These are phyloP conservation scores for Boeremia lycopersici DNA, from an alignment of 2,329 filamentous ascomycete species.

Conservation along the genomic window DNA sequence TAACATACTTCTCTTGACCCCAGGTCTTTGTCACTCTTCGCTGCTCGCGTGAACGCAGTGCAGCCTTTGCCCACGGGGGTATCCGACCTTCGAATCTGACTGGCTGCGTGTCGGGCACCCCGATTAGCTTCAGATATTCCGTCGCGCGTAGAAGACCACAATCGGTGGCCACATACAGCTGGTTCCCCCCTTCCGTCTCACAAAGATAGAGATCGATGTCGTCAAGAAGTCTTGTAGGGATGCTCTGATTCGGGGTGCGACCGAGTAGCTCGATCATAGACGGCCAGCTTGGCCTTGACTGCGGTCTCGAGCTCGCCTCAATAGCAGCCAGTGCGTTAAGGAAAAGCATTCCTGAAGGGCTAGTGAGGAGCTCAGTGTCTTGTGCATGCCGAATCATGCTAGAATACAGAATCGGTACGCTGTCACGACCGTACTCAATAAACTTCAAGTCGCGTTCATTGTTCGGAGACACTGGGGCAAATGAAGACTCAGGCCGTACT, in stretches of 20 bases:
- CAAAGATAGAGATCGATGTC: slow-evolving; percentile 27
- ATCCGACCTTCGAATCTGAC: slow-evolving; percentile 24
- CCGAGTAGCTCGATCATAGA: slow-evolving; percentile 9
- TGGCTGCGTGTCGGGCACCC: slow-evolving; percentile 21
- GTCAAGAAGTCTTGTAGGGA: slow-evolving; percentile 8
- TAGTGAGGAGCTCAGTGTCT: background rate
- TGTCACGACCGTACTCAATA: slow-evolving; percentile 16
- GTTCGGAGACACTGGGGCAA: slow-evolving; percentile 5
- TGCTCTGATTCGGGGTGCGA: slow-evolving; percentile 7
- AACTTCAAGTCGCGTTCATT: slow-evolving; percentile 3
- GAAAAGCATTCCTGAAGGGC: slow-evolving; percentile 7
- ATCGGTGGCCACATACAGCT: slow-evolving; percentile 26
- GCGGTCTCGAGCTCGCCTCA: slow-evolving; percentile 6
- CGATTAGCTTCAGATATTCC: slow-evolving; percentile 23
- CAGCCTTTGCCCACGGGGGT: slow-evolving; percentile 22
- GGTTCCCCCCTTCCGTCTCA: background rate
- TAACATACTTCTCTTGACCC: background rate
- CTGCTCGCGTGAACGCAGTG: background rate
- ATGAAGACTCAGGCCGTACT: background rate
- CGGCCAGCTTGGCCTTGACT: background rate
- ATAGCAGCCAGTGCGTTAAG: slow-evolving; percentile 9
- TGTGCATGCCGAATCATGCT: slow-evolving; percentile 6
- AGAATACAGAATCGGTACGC: slow-evolving; percentile 23
- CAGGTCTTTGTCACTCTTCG: background rate
- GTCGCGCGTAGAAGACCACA: slow-evolving; percentile 20